Percentiles rank a stretch among this genome's conserved stretches.
Evolutionary conservation across 1,284 basidiomycete species (phyloP).

Genomic region (Ganoderma boninense): DNA sequence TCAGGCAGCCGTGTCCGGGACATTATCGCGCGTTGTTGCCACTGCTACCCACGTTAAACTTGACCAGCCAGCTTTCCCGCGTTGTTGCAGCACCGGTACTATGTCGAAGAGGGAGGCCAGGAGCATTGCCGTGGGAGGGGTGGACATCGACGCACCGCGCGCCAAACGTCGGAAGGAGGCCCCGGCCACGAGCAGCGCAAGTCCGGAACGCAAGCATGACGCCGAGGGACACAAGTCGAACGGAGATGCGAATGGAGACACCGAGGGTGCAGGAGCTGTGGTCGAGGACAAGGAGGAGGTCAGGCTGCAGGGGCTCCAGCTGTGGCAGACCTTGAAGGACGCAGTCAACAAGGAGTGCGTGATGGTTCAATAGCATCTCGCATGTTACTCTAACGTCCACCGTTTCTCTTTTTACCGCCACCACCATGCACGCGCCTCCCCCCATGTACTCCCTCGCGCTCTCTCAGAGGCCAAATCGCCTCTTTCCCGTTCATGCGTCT

Average conservation of each 20-base stretch:
- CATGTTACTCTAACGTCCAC: constrained; percentile 39
- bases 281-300: constrained; percentile 52
- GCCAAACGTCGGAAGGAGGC: constrained; percentile 75
- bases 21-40: constrained; percentile 27
- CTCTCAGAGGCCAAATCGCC: constrained; percentile 67
- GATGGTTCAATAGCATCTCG: constrained; percentile 39
- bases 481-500: constrained; percentile 79
- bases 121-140: constrained; percentile 52
- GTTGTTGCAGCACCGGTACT: constrained; percentile 14
- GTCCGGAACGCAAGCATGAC: constrained; percentile 34
- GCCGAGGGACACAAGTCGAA: constrained; percentile 33
- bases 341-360: constrained; percentile 86
- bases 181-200: constrained; percentile 41
- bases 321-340: constrained; percentile 81
- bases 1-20: constrained; percentile 21
- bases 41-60: constrained; percentile 23
- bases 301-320: constrained; percentile 66
- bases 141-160: constrained; percentile 66
- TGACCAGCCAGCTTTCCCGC: constrained; percentile 14
- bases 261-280: constrained; percentile 33
- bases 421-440: constrained; percentile 18
- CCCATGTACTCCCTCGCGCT: constrained; percentile 13
- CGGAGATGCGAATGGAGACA: constrained; percentile 37
- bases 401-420: constrained; percentile 31
- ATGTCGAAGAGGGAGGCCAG: constrained; percentile 78